Evolutionary conservation across 1,139 yeast species (phyloP), one percentile per base, ranked within the genome.

Genomic region (Protomyces arabidopsidicola): DNA sequence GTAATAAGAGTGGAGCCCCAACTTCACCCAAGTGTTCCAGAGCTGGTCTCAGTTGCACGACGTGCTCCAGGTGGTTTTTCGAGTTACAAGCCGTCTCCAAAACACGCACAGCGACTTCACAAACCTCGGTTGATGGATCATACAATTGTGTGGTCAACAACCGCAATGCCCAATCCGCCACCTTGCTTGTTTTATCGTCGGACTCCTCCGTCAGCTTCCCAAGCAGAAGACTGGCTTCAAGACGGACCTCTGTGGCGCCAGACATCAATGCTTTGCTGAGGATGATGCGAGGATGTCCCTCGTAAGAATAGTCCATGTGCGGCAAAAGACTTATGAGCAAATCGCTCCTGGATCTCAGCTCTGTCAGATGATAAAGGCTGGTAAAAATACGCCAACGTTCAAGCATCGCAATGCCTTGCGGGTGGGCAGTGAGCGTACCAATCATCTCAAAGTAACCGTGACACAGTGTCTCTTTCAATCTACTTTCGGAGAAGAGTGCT

Each of bases 301-400:
- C 84, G n/a, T 79, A 72, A 1, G 78, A 76, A 68, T 85, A 85
- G 68, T 87, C 86, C 73, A 90, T 75, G 59, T 83, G 82, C 53
- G 82, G 81, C 67, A 91, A 78, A 36, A 88, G 79, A 2, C 82
- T 73, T 42, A 82, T 75, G 22, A 88, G 76, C 62, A 90, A 77
- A 68, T 83, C 87, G 64, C 84, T 88, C 52, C 90, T 75, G 60
- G 79, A 80, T 18, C 78, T 75, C 20, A 82, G 77, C 35, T 81
- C 81, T 42, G 89, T 80, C 65, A 91, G 82, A 70, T 89, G 90
- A 69, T 87, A 86, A 64, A 90, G 78, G 74, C 88, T 84, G 66
- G 87, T 90, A 74, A 89, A 88, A 69, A 91, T 82, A 69, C 90
- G 87, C 95, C 96, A 88, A 68, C 88, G 84, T 61, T 84, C 86